Conservation (phyloP, 441 rosid species). For the Omphalea diandra region DNA sequence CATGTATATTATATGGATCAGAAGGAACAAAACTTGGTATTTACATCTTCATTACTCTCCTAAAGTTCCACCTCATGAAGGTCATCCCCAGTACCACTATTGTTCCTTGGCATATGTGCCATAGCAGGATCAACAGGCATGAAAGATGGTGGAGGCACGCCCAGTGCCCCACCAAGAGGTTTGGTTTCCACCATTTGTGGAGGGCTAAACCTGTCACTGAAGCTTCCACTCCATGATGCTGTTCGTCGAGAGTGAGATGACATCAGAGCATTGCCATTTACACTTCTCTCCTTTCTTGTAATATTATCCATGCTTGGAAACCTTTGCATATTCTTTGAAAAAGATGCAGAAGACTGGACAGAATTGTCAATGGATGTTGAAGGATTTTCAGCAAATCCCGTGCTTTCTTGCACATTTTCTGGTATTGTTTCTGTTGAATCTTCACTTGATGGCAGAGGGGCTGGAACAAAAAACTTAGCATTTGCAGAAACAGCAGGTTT, state of each 20-base stretch:
- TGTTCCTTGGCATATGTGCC: constrained; percentile 29
- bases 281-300: constrained; percentile 28
- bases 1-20: constrained; percentile 23
- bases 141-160: constrained; percentile 37
- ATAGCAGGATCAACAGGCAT: constrained; percentile 31
- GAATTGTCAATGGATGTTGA: constrained; percentile 40
- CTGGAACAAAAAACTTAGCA: constrained; percentile 82
- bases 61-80: constrained; percentile 92
- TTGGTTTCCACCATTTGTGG: constrained; percentile 29
- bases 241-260: constrained; percentile 60
- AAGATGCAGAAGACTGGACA: constrained; percentile 39
- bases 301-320: constrained; percentile 79
- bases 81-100: constrained; percentile 66
- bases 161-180: constrained; percentile 37
- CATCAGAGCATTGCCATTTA: constrained; percentile 29
- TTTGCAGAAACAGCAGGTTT: constrained; percentile 69
- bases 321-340: constrained; percentile 51
- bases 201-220: constrained; percentile 37
- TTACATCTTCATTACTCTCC: constrained; percentile 44
- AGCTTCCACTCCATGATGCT: constrained; percentile 93
- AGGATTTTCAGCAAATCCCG: constrained; percentile 39
- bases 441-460: constrained; percentile 48
- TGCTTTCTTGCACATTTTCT: constrained; percentile 51
- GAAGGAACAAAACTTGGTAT: constrained; percentile 48
- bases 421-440: constrained; percentile 45